Conservation (phyloP, 306 rosid species). For the Vachellia collinsii region DNA sequence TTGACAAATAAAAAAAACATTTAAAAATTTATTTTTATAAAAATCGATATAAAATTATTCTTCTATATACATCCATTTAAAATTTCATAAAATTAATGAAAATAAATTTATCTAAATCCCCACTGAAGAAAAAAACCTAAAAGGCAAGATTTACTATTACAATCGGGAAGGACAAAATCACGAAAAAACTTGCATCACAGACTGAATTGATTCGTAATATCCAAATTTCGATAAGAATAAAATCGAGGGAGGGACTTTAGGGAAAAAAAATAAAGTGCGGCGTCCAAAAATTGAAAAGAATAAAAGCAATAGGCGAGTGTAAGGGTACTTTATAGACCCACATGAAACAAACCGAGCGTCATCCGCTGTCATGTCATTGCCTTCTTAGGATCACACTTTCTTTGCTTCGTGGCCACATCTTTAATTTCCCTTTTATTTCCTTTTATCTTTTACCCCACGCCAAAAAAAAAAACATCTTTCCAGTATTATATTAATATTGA, state of each 20-base stretch:
- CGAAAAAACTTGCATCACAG: background rate
- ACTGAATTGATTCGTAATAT: background rate
- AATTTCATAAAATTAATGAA: too few species aligned
- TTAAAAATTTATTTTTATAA: too few species aligned
- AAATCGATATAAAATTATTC: too few species aligned
- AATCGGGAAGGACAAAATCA: background rate
- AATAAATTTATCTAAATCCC: too few species aligned
- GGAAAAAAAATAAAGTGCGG: too few species aligned
- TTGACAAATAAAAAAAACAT: too few species aligned
- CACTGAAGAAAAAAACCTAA: too few species aligned
- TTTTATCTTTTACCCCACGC: background rate
- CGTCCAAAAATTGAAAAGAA: background rate
- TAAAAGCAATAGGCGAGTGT: slow-evolving; percentile 39
- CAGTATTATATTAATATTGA: background rate
- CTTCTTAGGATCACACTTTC: slow-evolving; percentile 36
- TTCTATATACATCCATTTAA: too few species aligned
- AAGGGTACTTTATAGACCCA: slow-evolving; percentile 58
- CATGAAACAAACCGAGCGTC: slow-evolving; percentile 50
- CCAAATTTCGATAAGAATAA: background rate
- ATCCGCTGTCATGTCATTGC: slow-evolving; percentile 3
- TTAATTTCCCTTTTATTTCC: background rate
- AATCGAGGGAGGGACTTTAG: background rate
- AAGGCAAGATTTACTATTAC: background rate
- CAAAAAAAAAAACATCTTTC: background rate
- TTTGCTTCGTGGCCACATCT: background rate